Evolutionary conservation across 148 eudicot genomes (phyloP).

Genomic region (Polygonum maritimum): DNA sequence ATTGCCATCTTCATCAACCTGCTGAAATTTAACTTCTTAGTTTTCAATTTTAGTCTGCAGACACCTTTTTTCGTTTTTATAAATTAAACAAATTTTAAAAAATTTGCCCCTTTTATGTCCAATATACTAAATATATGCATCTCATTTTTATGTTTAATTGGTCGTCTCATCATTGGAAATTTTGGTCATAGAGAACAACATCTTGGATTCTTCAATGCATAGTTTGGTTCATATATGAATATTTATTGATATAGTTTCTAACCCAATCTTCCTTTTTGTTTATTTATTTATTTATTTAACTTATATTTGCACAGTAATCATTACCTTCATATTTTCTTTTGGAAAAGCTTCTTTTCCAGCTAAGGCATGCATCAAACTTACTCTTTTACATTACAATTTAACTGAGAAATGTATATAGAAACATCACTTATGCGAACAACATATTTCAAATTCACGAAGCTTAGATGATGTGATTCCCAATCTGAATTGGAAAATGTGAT

Average conservation of each 20-base stretch:
- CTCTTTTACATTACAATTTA: not conserved
- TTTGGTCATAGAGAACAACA: not conserved
- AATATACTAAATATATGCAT: not conserved
- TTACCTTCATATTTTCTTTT: not conserved
- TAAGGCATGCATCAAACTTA: not conserved
- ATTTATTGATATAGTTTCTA: not conserved
- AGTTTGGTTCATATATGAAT: no score
- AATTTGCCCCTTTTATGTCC: not conserved
- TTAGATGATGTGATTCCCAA: not conserved
- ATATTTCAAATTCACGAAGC: not conserved
- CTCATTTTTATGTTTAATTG: not conserved
- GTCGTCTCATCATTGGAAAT: not conserved
- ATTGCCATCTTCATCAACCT: not conserved
- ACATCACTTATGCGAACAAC: not conserved
- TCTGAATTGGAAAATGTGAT: not conserved
- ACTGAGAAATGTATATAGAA: not conserved
- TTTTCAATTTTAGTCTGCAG: not conserved
- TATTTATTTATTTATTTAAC: not conserved
- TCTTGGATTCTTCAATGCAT: not conserved
- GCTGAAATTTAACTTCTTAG: not conserved
- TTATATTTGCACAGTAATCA: not conserved
- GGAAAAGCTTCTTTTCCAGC: not conserved
- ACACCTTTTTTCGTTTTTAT: not conserved
- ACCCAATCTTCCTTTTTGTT: not conserved
- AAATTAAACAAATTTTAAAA: not conserved